These are phyloP conservation scores for Sclerotiophoma versabilis DNA, from an alignment of 2,329 filamentous ascomycete genomes.

Conservation along the genomic window DNA sequence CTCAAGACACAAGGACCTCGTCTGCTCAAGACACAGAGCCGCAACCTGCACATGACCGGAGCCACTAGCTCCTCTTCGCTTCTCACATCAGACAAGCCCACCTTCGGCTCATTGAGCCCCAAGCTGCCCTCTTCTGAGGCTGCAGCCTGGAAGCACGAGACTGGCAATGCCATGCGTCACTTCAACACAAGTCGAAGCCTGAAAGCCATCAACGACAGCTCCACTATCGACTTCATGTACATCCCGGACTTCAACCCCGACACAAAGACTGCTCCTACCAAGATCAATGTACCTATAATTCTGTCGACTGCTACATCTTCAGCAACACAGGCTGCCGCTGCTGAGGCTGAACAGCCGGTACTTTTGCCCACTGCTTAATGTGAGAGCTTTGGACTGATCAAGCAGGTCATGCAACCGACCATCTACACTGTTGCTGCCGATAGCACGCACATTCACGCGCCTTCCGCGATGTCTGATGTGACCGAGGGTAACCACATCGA, in stretches of 20 bases:
- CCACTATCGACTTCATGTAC: constrained; percentile 69
- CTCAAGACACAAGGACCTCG: constrained; percentile 16
- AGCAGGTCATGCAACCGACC: constrained; percentile 61
- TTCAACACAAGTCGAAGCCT: constrained; percentile 68
- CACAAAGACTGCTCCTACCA: constrained; percentile 41
- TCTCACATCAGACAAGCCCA: constrained; percentile 59
- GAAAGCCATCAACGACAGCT: constrained; percentile 64
- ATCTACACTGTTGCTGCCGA: constrained; percentile 63
- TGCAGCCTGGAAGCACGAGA: constrained; percentile 36
- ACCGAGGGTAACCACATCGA: constrained; percentile 64
- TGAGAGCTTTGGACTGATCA: constrained; percentile 22
- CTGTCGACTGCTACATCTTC: constrained; percentile 31
- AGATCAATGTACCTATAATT: constrained; percentile 60
- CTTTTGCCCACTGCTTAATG: constrained; percentile 18
- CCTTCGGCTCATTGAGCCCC: constrained; percentile 55
- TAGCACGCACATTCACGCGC: constrained; percentile 55
- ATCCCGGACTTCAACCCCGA: constrained; percentile 61
- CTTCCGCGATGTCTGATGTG: constrained; percentile 65
- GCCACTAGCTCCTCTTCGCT: constrained; percentile 62
- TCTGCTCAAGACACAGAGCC: constrained; percentile 42
- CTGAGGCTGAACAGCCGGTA: constrained; percentile 37
- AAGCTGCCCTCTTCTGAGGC: constrained; percentile 60
- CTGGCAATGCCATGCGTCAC: constrained; percentile 53
- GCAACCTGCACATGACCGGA: constrained; percentile 67
- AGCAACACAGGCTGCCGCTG: constrained; percentile 26